Evolutionary conservation across 2,329 filamentous ascomycete genomes (phyloP).

Genomic region (Fusarium anthophilum): DNA sequence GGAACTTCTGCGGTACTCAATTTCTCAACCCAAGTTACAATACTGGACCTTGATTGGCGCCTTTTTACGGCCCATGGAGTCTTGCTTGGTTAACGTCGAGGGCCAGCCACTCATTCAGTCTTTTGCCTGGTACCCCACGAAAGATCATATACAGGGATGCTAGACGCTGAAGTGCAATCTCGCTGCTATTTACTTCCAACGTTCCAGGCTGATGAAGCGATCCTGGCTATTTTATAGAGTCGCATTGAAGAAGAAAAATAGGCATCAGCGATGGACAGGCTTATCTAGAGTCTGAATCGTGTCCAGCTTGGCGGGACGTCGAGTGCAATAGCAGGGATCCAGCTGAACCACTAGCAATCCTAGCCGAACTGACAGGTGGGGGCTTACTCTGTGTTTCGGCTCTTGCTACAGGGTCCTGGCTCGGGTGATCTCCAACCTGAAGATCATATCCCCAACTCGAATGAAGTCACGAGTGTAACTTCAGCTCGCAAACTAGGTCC

Average conservation of each 20-base stretch:
- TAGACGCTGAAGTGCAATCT: background rate
- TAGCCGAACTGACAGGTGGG: slow-evolving; percentile 38
- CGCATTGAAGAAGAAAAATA: background rate
- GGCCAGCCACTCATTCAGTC: background rate
- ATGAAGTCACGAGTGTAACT: slow-evolving; percentile 6
- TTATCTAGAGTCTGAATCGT: slow-evolving; percentile 12
- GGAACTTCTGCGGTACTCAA: background rate
- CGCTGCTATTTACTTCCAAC: background rate
- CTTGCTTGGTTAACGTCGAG: background rate
- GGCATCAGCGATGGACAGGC: background rate
- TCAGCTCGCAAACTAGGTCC: slow-evolving; percentile 25
- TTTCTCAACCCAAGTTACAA: background rate
- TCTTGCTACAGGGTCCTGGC: slow-evolving; percentile 12
- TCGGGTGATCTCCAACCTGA: slow-evolving; percentile 23
- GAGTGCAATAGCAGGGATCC: slow-evolving; percentile 18
- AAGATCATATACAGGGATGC: background rate
- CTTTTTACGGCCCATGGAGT: background rate
- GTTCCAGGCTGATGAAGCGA: background rate
- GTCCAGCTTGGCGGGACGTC: slow-evolving; percentile 2
- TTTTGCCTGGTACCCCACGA: background rate
- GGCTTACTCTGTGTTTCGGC: slow-evolving; percentile 14
- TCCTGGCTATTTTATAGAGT: slow-evolving; percentile 1
- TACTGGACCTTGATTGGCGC: background rate
- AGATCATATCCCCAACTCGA: slow-evolving; percentile 5
- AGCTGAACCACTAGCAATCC: slow-evolving; percentile 32